These are phyloP conservation scores for Cryptosporidium ubiquitum DNA, from an alignment of 169 alveolate species.

Conservation along the genomic window DNA sequence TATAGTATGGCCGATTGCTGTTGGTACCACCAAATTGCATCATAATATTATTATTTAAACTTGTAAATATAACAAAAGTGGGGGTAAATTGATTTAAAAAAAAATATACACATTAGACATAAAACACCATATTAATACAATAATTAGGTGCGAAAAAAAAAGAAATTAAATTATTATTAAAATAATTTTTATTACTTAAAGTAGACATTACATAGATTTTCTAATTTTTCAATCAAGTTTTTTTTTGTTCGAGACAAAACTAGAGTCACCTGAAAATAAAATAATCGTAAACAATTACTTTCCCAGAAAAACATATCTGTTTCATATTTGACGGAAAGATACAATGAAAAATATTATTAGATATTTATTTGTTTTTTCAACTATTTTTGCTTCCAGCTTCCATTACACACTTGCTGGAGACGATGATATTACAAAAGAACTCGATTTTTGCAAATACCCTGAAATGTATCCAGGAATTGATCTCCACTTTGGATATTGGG, in stretches of 20 bases:
- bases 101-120: neutral
- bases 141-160: neutral
- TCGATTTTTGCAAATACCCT: slow-evolving; percentile 47
- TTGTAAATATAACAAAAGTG: neutral
- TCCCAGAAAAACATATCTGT: neutral
- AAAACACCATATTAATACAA: neutral
- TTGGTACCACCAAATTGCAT: neutral
- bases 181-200: neutral
- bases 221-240: neutral
- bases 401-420: neutral
- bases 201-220: slow-evolving; percentile 1
- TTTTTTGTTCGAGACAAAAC: neutral
- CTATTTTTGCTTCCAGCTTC: neutral
- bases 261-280: neutral
- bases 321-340: neutral
- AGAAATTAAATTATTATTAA: neutral
- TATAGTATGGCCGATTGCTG: slow-evolving; percentile 87
- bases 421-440: slow-evolving; percentile 17
- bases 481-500: slow-evolving; percentile 67
- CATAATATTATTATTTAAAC: neutral
- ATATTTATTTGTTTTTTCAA: neutral
- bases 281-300: neutral
- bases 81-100: neutral
- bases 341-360: neutral
- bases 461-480: slow-evolving; percentile 21